A percentile compares a stretch with the other conserved stretches of the same genome.
These are phyloP conservation scores for Nicotiana noctiflora DNA, from an alignment of 257 asterid species.

Conservation along the genomic window DNA sequence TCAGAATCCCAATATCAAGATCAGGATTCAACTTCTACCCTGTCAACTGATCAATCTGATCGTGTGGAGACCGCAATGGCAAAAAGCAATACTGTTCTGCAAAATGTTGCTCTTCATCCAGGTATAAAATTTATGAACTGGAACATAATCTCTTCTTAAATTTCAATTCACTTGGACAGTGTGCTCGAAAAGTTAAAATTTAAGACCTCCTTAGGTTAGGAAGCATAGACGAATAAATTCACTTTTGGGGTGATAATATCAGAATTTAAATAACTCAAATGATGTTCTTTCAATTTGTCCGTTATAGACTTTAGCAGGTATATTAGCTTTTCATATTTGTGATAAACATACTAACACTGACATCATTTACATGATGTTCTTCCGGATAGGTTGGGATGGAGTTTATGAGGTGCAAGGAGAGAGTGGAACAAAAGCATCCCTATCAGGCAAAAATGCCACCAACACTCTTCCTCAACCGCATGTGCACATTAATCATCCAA, in stretches of 20 bases:
- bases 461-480: neutral
- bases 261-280: neutral
- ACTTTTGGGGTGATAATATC: neutral
- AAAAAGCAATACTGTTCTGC: constrained; percentile 25
- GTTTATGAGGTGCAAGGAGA: neutral
- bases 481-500: neutral
- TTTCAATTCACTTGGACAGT: neutral
- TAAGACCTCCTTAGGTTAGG: neutral
- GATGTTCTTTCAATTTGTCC: neutral
- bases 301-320: neutral
- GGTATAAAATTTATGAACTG: constrained; percentile 26
- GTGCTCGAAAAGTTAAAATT: neutral
- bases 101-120: constrained; percentile 28
- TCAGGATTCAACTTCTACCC: constrained; percentile 43
- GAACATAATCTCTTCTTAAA: neutral
- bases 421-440: neutral
- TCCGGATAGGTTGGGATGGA: constrained; percentile 6
- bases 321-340: neutral
- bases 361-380: neutral
- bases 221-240: neutral
- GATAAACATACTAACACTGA: neutral
- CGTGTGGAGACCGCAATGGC: constrained; percentile 23
- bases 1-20: constrained; percentile 36
- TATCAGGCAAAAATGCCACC: neutral
- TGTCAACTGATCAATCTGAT: constrained; percentile 41